Evolutionary conservation across 2,329 filamentous ascomycete genomes (phyloP), one percentile per base, ranked within the genome.

Genomic region (Colletotrichum incanum): DNA sequence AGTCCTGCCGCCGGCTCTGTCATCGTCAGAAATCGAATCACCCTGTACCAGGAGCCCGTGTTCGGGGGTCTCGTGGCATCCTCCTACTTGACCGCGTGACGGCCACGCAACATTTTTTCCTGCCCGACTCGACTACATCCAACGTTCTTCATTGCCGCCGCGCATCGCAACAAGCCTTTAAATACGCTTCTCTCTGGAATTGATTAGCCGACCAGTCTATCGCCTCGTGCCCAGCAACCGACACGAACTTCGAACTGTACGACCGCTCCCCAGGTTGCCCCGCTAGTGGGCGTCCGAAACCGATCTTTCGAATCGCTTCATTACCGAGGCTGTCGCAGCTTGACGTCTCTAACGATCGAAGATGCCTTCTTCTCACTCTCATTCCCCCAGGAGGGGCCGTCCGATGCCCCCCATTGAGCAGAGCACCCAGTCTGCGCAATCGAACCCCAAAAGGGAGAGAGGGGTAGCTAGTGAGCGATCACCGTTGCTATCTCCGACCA

Each of bases 61-160:
- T 47, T 52, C 56, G 41, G 45, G 43, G 62, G 73, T 74, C 73
- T 74, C 73, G 73, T 74, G 73, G 73, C 73, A 64, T 74, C 65
- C 61, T 68, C 73, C 68, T 65, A 74, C 73, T 74, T 74, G 73
- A 74, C 71, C 73, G 67, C 71, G 63, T 74, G 73, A 74, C 73
- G 50, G 43, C 54, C 54, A 34, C 72, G 54, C 72, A 60, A 39
- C 49, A 52, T 62, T 41, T 68, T 63, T 72, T 58, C 47, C 54
- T 67, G 58, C 62, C 71, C 54, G 56, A 63, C 50, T 47, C 49
- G 26, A 49, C 62, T 59, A 65, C 60, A 23, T 49, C 26, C 23
- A 39, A 45, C 60, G 8, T 50, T 63, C 28, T 26, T 31, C 59
- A 60, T 56, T 60, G 16, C 50, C 37, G 43, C 50, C 31, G 14